Evolutionary conservation across 345 rosid genomes (phyloP).

Genomic region (Physaria fendleri): DNA sequence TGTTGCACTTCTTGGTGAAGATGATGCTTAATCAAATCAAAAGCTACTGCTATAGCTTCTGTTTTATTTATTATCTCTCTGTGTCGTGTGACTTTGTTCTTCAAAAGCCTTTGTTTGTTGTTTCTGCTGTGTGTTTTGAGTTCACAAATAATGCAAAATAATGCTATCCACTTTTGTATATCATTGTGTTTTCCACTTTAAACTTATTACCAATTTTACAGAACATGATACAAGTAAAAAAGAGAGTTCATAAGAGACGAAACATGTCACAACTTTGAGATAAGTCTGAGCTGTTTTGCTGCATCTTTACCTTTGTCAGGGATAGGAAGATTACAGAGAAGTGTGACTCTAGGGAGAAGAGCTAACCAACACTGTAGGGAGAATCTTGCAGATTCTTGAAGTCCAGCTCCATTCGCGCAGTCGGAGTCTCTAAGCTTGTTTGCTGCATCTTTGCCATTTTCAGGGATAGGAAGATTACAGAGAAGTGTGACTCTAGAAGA

Average conservation of each 20-base stretch:
- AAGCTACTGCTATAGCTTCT: not conserved
- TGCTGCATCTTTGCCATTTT: slow-evolving; percentile 44
- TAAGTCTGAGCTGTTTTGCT: too few species aligned
- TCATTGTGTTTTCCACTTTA: not conserved
- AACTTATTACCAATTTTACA: not conserved
- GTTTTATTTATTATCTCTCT: not conserved
- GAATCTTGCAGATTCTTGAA: too few species aligned
- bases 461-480: slow-evolving; percentile 67
- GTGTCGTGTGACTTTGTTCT: slow-evolving; percentile 5
- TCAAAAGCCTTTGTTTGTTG: not conserved
- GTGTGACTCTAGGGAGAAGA: too few species aligned
- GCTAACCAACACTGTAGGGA: too few species aligned
- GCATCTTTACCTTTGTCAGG: too few species aligned
- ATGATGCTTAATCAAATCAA: slow-evolving; percentile 37
- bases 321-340: too few species aligned
- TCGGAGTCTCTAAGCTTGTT: slow-evolving; percentile 40
- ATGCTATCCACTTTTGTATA: too few species aligned
- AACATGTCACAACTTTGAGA: slow-evolving; percentile 51
- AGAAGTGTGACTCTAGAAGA: slow-evolving; percentile 68
- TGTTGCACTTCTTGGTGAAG: slow-evolving; percentile 51
- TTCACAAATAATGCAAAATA: slow-evolving; percentile 15
- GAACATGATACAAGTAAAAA: not conserved
- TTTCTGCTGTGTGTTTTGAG: slow-evolving; percentile 14
- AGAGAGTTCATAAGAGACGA: not conserved
- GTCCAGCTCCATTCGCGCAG: too few species aligned